Conservation (phyloP, 202 grass and related monocot species). For the Musa balbisiana region DNA sequence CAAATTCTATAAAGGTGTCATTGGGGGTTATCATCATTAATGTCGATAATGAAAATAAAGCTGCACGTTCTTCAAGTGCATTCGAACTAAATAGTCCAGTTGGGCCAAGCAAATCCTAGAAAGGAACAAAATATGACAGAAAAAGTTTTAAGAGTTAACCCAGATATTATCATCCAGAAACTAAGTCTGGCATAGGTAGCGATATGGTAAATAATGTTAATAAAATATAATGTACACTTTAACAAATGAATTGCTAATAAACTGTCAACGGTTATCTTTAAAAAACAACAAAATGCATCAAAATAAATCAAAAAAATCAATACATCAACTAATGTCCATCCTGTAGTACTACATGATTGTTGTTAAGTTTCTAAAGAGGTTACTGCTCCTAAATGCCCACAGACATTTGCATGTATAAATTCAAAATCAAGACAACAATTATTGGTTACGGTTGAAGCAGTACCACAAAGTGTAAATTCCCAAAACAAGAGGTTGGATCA, state of each 20-base stretch:
- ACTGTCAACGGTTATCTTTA: not conserved
- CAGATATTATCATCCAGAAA: not conserved
- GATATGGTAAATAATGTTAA: too few species aligned
- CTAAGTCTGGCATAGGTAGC: too few species aligned
- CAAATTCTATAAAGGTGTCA: constrained; percentile 83
- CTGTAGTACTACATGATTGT: too few species aligned
- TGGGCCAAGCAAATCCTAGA: constrained; percentile 78
- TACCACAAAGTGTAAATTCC: not conserved
- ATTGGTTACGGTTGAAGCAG: not conserved
- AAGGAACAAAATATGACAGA: constrained; percentile 14
- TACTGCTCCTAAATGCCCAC: not conserved
- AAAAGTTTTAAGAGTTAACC: not conserved
- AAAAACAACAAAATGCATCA: too few species aligned
- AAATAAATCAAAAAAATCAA: too few species aligned
- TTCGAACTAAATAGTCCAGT: constrained; percentile 70
- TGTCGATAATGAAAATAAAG: constrained; percentile 65
- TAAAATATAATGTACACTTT: not conserved
- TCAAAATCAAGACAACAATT: not conserved
- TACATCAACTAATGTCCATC: not conserved
- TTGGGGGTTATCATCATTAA: constrained; percentile 85
- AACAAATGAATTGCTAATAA: not conserved
- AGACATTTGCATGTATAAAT: not conserved
- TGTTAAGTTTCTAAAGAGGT: too few species aligned
- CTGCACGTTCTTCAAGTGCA: constrained; percentile 40
- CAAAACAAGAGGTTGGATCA: not conserved